Evolutionary conservation across 1,139 yeast genomes (phyloP).

Genomic region (Magnusiomyces ingens): DNA sequence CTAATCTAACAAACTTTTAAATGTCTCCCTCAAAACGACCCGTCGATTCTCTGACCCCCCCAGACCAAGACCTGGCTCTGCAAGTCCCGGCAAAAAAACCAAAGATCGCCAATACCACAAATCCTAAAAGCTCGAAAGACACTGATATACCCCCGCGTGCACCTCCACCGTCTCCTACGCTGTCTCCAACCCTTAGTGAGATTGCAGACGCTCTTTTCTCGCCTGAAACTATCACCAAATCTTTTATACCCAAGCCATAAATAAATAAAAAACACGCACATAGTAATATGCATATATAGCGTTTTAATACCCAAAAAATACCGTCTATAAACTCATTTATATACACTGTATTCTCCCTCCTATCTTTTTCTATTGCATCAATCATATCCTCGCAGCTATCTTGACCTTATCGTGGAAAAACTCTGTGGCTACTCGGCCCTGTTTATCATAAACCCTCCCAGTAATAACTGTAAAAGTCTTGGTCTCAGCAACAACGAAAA

Average conservation of each 20-base stretch:
- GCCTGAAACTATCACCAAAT: not conserved
- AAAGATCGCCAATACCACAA: not conserved
- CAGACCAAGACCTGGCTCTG: not conserved
- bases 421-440: not conserved
- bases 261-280: not conserved
- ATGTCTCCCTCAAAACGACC: not conserved
- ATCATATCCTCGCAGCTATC: not conserved
- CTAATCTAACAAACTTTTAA: not conserved
- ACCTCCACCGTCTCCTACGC: too few relatives aligned
- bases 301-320: not conserved
- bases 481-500: not conserved
- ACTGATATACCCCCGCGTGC: constrained; percentile 8
- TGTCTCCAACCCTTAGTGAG: not conserved
- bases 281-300: not conserved
- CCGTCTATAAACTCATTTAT: not conserved
- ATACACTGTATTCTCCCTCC: not conserved
- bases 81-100: not conserved
- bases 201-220: not conserved
- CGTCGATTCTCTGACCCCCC: not conserved
- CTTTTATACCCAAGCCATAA: not conserved
- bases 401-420: constrained; percentile 4
- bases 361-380: too few relatives aligned
- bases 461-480: not conserved
- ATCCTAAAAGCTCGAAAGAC: constrained; percentile 17
- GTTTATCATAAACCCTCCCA: not conserved